phyloP scores from a whole-genome alignment of 352 stramenopile genomes.

The Peronospora belbahrii region DNA sequence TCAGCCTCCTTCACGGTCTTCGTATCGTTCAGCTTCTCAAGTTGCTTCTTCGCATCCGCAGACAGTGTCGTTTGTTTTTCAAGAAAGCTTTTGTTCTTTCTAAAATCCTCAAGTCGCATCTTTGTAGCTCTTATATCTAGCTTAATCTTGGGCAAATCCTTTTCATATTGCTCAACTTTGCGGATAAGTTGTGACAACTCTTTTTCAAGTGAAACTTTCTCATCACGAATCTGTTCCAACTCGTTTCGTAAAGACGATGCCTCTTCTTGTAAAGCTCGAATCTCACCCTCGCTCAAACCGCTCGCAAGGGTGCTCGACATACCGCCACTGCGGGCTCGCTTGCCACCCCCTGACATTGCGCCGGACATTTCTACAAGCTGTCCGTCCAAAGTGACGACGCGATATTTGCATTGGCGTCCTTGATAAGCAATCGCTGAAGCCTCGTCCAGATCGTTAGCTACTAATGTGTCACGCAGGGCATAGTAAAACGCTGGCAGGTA shows the following conservation, averaged over 20 bases:
- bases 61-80: conserved; percentile 84
- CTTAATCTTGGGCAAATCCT: conserved; percentile 87
- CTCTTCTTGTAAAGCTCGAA: conserved; percentile 51
- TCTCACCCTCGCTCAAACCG: conserved; percentile 52
- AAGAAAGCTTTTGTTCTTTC: conserved; percentile 56
- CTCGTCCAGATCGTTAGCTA: conserved; percentile 93
- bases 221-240: conserved; percentile 50
- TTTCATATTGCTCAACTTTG: conserved; percentile 84
- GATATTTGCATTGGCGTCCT: conserved; percentile 89
- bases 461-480: conserved; percentile 94
- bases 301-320: conserved; percentile 82
- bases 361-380: conserved; percentile 98
- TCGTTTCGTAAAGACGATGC: conserved; percentile 41
- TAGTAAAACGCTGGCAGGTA: conserved; percentile 94
- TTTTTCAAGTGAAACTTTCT: conserved; percentile 66
- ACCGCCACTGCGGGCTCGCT: conserved; percentile 85
- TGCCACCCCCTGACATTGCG: conserved; percentile 98
- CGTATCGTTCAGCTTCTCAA: conserved; percentile 73
- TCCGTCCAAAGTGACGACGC: conserved; percentile 96
- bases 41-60: conserved; percentile 81
- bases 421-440: conserved; percentile 85
- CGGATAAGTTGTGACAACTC: conserved; percentile 82
- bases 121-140: conserved; percentile 72
- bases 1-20: conserved; percentile 87
- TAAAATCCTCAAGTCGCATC: conserved; percentile 54